Evolutionary conservation across 257 asterid genomes (phyloP).

Genomic region (Solanum pinnatisectum): DNA sequence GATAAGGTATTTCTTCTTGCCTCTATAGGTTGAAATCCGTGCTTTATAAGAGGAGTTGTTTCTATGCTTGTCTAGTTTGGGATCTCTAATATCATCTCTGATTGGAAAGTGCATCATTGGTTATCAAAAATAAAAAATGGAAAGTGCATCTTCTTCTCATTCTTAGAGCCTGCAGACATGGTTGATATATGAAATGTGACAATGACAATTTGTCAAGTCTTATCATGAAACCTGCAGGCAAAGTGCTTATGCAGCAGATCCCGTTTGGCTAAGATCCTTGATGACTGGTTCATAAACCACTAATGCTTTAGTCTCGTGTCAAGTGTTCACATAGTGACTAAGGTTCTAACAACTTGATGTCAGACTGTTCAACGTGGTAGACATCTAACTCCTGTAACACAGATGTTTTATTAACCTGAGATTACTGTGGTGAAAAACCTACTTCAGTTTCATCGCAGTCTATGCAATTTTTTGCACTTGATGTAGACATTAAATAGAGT

Average conservation of each 20-base stretch:
- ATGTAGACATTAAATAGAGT: neutral
- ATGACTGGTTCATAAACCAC: neutral
- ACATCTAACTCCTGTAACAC: neutral
- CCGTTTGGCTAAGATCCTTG: neutral
- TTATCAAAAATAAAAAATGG: neutral
- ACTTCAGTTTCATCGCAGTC: neutral
- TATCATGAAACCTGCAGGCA: neutral
- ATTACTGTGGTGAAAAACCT: neutral
- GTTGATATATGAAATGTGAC: neutral
- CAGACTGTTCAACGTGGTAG: neutral
- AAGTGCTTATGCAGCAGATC: neutral
- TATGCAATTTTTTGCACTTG: neutral
- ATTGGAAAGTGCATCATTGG: neutral
- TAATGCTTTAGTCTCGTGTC: neutral
- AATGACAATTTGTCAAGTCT: neutral
- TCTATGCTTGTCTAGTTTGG: neutral
- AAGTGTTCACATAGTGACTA: neutral
- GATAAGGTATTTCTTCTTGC: constrained; percentile 33
- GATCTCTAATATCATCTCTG: neutral
- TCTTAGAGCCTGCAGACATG: neutral
- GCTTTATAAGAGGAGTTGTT: neutral
- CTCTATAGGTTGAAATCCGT: constrained; percentile 1
- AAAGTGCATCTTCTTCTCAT: neutral
- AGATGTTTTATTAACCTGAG: neutral
- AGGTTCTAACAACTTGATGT: neutral